Base-by-base conservation (phyloP, 306 rosid species). In the Echinosophora koreensis region DNA sequence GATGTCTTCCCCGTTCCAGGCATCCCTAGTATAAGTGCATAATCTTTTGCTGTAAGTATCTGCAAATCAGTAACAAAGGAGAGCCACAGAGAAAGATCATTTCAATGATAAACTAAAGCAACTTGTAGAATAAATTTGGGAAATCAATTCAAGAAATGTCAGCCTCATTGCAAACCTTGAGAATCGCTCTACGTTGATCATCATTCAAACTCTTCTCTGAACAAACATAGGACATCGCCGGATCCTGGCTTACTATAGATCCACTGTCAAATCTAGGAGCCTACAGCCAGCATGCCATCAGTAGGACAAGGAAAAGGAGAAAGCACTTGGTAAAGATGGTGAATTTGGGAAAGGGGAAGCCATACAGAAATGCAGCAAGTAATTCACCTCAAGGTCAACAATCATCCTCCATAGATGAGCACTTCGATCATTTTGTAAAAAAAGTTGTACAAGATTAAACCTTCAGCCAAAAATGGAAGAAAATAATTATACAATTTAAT, bases 1-100 rank as follows among this genome's bases (percentile, higher is more conserved):
- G 97, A 94, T 17, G 98, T 94, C 92, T 94, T 94, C 80, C 98
- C 98, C 0, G 97, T 94, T 81, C 98, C 98, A 56, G 98, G 98
- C 98, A 94, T 94, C 73, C 98, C 98, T 61, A 94, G 90, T 79
- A 94, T 94, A 66, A 94, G 97, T 37, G 93, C 85, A 63, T 92
- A 94, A 83, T 94, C 98, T 88, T 89, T 92, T 68, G 97, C 93
- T 18, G 90, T 77, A 76, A 94, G 98, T 88, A 92, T 90, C 98
- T 94, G 91, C 60, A 63, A 71, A 83, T 41, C 15, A 44, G 27
- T 42, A 72, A 79, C 62, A 75, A 59, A 49, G 73, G 8, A 13
- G 38, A 81, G 58, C 39, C 32, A 69, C 55, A 22, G 37, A 18
- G 83, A 81, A 22, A 77, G 34, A 38, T 56, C 46, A 77, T 65